A percentile compares a stretch with the other conserved stretches of the same genome.
These are phyloP conservation scores for Chaetomiaceae sp. DNA, from an alignment of 2,329 filamentous ascomycete genomes.

Conservation along the genomic window DNA sequence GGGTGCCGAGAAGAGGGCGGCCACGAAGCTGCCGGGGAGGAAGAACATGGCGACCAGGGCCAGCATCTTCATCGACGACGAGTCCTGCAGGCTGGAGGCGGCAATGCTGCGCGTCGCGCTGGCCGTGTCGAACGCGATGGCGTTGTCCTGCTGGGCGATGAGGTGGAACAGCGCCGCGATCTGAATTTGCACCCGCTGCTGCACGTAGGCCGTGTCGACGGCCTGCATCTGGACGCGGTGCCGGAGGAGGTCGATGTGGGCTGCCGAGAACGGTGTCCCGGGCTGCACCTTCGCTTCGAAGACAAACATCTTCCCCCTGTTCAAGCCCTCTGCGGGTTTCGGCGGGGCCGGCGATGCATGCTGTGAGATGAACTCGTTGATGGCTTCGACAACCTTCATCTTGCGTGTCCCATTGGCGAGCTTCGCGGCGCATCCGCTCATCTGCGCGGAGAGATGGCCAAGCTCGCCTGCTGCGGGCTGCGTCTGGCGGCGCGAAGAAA, in stretches of 20 bases:
- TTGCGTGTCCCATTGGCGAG: slow-evolving; percentile 38
- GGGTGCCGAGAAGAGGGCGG: slow-evolving; percentile 36
- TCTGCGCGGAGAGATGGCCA: slow-evolving; percentile 31
- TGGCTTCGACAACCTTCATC: slow-evolving; percentile 32
- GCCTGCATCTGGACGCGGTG: slow-evolving; percentile 35
- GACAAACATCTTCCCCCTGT: no score
- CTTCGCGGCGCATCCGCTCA: slow-evolving; percentile 35
- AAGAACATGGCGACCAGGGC: slow-evolving; percentile 43
- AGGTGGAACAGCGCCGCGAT: slow-evolving; percentile 38
- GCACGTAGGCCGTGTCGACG: slow-evolving; percentile 34
- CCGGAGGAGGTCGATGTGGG: slow-evolving; percentile 28
- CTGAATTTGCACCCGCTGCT: slow-evolving; percentile 38
- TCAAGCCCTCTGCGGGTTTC: not conserved
- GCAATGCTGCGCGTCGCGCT: slow-evolving; percentile 32
- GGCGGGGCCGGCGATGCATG: not conserved
- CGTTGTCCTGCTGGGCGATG: slow-evolving; percentile 36
- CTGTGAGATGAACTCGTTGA: slow-evolving; percentile 32
- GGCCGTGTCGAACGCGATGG: slow-evolving; percentile 33
- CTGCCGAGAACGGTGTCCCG: not conserved
- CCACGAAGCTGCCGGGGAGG: slow-evolving; percentile 40
- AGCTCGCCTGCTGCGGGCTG: slow-evolving; percentile 30
- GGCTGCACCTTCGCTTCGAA: not conserved
- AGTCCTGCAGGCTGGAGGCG: slow-evolving; percentile 36
- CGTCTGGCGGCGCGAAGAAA: slow-evolving; percentile 29
- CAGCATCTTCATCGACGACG: slow-evolving; percentile 42